Evolutionary conservation across 768 basidiomycete genomes (phyloP).

Genomic region (Trichaptum fuscoviolaceum): DNA sequence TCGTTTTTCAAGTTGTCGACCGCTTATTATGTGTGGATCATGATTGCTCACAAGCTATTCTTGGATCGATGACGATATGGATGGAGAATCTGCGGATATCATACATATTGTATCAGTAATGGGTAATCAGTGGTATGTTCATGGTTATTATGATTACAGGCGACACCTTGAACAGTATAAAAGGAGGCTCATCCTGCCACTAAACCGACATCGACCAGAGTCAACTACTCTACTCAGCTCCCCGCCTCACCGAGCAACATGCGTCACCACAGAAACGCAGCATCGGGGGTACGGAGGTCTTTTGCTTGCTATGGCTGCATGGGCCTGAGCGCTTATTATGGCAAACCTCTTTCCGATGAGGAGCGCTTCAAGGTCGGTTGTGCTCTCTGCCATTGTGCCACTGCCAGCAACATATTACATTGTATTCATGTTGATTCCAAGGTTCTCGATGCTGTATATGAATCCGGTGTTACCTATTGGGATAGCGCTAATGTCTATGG

Average conservation of each 20-base stretch:
- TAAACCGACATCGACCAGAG: not conserved
- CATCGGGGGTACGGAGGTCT: slow-evolving; percentile 35
- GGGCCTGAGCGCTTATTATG: slow-evolving; percentile 49
- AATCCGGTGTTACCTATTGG: slow-evolving; percentile 25
- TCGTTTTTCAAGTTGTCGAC: no score
- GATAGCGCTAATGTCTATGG: not conserved
- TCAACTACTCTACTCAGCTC: not conserved
- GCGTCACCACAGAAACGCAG: not conserved
- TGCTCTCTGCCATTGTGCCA: no score
- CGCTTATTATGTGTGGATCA: no score
- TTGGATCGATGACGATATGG: no score
- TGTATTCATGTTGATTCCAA: slow-evolving; percentile 11
- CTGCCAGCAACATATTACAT: not conserved
- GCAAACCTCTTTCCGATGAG: slow-evolving; percentile 23
- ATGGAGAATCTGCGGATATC: no score
- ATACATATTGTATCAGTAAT: no score
- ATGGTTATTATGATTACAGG: no score
- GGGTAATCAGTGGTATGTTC: no score
- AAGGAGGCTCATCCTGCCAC: not conserved
- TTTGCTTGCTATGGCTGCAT: slow-evolving; percentile 57
- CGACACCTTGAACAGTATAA: not conserved
- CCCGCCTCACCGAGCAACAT: not conserved
- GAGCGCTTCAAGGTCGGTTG: slow-evolving; percentile 3
- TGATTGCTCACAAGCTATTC: no score
- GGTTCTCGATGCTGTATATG: slow-evolving; percentile 39